A percentile compares a stretch with the other conserved stretches of the same genome.
These are phyloP conservation scores for Exophiala oligosperma DNA, from an alignment of 2,329 filamentous ascomycete species.

Conservation along the genomic window DNA sequence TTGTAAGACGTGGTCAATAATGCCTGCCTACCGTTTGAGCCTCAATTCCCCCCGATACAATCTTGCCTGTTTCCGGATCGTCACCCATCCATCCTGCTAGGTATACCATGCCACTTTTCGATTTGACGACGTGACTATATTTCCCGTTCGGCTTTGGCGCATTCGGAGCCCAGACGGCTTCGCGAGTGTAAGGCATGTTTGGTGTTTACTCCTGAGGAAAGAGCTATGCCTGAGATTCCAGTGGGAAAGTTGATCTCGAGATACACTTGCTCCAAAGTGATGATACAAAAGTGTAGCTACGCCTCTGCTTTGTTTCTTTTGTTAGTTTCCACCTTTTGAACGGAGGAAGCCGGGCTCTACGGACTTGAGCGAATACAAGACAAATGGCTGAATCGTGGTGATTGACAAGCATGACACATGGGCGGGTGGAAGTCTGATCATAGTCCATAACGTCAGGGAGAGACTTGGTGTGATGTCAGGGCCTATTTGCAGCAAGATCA, in stretches of 20 bases:
- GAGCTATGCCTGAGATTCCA: no score
- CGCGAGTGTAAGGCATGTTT: background rate
- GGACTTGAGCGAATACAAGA: background rate
- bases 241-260: background rate
- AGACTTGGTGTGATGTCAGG: no score
- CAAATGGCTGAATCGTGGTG: no score
- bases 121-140: slow-evolving; percentile 1
- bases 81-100: slow-evolving; percentile 1
- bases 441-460: no score
- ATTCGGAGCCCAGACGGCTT: background rate
- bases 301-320: background rate
- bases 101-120: slow-evolving; percentile 1
- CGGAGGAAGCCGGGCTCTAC: background rate
- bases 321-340: background rate
- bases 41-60: background rate
- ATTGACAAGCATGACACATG: no score
- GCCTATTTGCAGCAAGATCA: no score
- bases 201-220: background rate
- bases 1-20: no score
- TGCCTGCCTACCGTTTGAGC: slow-evolving; percentile 8
- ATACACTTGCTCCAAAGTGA: no score
- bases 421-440: no score
- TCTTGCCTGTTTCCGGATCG: background rate
- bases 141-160: slow-evolving; percentile 1
- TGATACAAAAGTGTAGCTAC: background rate